These are phyloP conservation scores for Trichoderma sp. DNA, from an alignment of 2,329 filamentous ascomycete genomes.

Conservation along the genomic window DNA sequence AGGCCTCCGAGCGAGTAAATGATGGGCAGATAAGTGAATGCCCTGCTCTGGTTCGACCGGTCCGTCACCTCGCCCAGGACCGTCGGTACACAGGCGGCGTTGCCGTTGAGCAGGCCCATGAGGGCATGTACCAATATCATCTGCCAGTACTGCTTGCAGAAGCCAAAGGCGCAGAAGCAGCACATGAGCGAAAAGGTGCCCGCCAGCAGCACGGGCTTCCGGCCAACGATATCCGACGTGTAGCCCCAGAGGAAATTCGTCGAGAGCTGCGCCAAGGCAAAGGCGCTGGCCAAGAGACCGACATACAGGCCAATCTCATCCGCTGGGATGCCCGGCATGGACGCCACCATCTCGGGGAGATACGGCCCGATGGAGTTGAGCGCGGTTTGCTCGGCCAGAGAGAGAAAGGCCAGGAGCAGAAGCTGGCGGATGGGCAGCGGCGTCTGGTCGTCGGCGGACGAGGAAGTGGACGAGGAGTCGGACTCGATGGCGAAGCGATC, in stretches of 20 bases:
- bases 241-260: slow-evolving; percentile 74
- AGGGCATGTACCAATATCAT: slow-evolving; percentile 81
- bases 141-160: slow-evolving; percentile 82
- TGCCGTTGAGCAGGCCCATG: slow-evolving; percentile 94
- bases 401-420: slow-evolving; percentile 81
- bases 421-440: slow-evolving; percentile 85
- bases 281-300: slow-evolving; percentile 84
- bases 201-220: slow-evolving; percentile 74
- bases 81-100: slow-evolving; percentile 90
- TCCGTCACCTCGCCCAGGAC: slow-evolving; percentile 95
- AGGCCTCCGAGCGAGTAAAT: slow-evolving; percentile 96
- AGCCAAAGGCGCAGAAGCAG: slow-evolving; percentile 86
- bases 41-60: slow-evolving; percentile 87
- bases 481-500: slow-evolving; percentile 25
- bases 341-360: slow-evolving; percentile 86
- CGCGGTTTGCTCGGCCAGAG: slow-evolving; percentile 91
- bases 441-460: slow-evolving; percentile 57
- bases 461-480: slow-evolving; percentile 35
- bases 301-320: slow-evolving; percentile 83
- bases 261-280: slow-evolving; percentile 87
- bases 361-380: slow-evolving; percentile 97
- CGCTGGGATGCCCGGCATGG: slow-evolving; percentile 77
- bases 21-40: slow-evolving; percentile 92
- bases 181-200: slow-evolving; percentile 81
- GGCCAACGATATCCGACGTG: slow-evolving; percentile 67